Evolutionary conservation across 2,329 filamentous ascomycete species (phyloP).

Genomic region (Colletotrichum simmondsii): DNA sequence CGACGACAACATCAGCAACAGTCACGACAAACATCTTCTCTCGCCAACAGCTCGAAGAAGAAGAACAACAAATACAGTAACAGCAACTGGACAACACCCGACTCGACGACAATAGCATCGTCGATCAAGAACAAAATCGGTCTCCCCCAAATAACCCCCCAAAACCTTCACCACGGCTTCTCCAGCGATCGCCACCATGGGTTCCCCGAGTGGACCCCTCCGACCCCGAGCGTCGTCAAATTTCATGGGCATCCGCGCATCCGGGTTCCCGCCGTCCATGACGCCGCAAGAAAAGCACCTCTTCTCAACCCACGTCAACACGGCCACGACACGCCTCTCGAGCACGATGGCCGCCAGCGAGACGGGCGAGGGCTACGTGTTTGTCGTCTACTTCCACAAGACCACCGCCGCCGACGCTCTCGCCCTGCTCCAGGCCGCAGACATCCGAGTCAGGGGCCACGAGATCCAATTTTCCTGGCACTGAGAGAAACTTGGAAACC

Average conservation of each 20-base stretch:
- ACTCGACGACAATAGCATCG: neutral
- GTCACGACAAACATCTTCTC: neutral
- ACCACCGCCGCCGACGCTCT: constrained; percentile 26
- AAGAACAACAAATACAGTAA: neutral
- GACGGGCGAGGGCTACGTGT: constrained; percentile 9
- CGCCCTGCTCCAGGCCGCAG: constrained; percentile 23
- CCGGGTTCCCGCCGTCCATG: constrained; percentile 25
- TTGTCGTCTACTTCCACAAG: constrained; percentile 34
- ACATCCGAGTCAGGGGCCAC: constrained; percentile 31
- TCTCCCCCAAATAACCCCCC: neutral
- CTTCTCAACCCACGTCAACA: constrained; percentile 28
- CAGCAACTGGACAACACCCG: neutral
- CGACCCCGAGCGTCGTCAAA: constrained; percentile 31
- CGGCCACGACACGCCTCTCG: constrained; percentile 27
- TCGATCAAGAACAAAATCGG: neutral
- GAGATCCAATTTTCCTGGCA: constrained; percentile 31
- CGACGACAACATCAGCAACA: neutral
- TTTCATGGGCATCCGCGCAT: constrained; percentile 30
- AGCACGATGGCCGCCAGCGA: constrained; percentile 31
- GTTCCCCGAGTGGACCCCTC: constrained; percentile 32
- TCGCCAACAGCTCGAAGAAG: neutral
- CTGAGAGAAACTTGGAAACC: neutral
- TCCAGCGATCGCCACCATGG: constrained; percentile 33
- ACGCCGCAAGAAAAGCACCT: constrained; percentile 30
- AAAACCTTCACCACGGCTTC: constrained; percentile 32